Base-by-base conservation (phyloP, 495 filamentous ascomycete species). In the Barbatosphaeria neglecta region DNA sequence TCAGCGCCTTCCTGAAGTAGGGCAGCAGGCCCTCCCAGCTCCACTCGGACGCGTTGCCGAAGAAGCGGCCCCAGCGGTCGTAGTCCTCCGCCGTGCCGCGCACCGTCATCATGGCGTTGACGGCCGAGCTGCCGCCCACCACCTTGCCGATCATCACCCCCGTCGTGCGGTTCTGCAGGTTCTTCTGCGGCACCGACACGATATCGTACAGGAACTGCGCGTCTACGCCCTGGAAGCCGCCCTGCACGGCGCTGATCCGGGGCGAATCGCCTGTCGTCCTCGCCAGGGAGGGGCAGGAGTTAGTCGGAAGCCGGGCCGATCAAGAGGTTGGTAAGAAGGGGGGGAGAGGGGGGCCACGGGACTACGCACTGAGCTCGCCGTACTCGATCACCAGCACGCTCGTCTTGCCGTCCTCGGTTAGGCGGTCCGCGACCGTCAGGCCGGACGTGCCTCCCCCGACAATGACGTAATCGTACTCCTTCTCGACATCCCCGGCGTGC, bases 61-160 rank as follows among this genome's bases (percentile, higher is more conserved):
- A 68, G 53, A 73, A 65, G 10, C 47, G 47, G 3, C 66, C 68
- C 70, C 70, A 74, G 23, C 62, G 59, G 40, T 74, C 64, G 42
- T 70, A 72, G 44, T 73, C 70, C 39, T 66, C 65, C 0, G 62
- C 51, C 0, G 65, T 59, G 2, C 63, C 67, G 6, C 69, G 52
- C 11, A 66, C 50, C 4, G 65, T 63, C 50, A 65, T 60, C 64
- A 72, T 68, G 13, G 60, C 66, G 24, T 75, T 75, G 35, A 71
- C 56, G n/a, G 61, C 66, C 0, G 71, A 73, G 46, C 66, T 69
- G 4, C 71, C 69, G 5, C 71, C 71, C 0, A 73, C 55, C 11
- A 70, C 24, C 16, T 55, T 58, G 13, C 69, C 70, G 23, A 50
- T 54, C 0, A 57, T 18, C 11, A 69, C 65, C 0, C 48, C 39